Evolutionary conservation across 1,284 basidiomycete genomes (phyloP).

Genomic region (Melampsora medusae): DNA sequence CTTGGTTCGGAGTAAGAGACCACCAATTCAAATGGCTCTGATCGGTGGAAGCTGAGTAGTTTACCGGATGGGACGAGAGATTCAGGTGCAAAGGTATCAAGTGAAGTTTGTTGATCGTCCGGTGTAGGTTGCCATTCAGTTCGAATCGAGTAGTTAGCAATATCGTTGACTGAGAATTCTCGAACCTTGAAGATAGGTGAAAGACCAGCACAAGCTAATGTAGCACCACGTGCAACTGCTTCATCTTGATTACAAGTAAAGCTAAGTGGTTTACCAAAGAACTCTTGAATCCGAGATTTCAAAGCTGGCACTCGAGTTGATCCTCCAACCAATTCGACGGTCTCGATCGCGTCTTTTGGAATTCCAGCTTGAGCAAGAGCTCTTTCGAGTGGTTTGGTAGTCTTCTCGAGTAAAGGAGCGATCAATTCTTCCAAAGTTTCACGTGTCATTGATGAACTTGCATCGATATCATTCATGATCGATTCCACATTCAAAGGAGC

Average conservation of each 20-base stretch:
- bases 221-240: conserved; percentile 85
- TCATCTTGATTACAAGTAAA: conserved; percentile 94
- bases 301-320: conserved; percentile 69
- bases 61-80: conserved; percentile 87
- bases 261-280: conserved; percentile 71
- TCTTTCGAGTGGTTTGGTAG: conserved; percentile 62
- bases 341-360: conserved; percentile 64
- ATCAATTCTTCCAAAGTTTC: conserved; percentile 66
- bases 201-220: conserved; percentile 88
- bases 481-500: conserved; percentile 84
- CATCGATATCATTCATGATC: conserved; percentile 84
- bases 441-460: conserved; percentile 63
- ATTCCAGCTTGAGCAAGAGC: conserved; percentile 65
- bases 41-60: conserved; percentile 88
- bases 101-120: conserved; percentile 73
- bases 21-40: conserved; percentile 78
- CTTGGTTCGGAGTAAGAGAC: conserved; percentile 72
- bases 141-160: conserved; percentile 79
- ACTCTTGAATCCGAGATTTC: conserved; percentile 65
- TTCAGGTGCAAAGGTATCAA: conserved; percentile 77
- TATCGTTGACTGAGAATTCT: conserved; percentile 81
- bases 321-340: conserved; percentile 69
- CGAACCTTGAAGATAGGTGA: conserved; percentile 93
- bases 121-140: conserved; percentile 75
- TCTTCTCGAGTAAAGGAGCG: conserved; percentile 61